Evolutionary conservation across 1,139 yeast genomes (phyloP).

Genomic region (Magnusiomyces paraingens): DNA sequence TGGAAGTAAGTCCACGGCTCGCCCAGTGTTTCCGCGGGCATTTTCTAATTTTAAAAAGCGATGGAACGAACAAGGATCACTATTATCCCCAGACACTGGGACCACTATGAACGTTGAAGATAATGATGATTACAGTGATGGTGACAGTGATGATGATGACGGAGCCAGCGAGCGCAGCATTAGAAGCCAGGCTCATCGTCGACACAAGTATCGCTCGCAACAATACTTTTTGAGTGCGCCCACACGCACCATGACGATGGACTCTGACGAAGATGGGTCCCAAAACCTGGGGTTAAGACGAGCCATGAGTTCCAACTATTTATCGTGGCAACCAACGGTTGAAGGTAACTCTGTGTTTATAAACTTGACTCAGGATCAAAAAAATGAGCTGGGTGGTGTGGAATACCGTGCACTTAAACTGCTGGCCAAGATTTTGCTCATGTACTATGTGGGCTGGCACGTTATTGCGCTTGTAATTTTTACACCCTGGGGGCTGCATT

Average conservation of each 20-base stretch:
- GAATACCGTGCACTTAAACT: constrained; percentile 87
- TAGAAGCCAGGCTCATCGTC: no score
- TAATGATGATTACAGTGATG: no score
- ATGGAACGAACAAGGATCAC: no score
- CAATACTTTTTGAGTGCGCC: no score
- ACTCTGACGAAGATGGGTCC: not conserved
- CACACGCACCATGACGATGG: not conserved
- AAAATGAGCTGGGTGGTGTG: constrained; percentile 93
- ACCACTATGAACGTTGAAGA: no score
- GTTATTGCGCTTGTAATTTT: constrained; percentile 51
- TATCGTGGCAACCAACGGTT: constrained; percentile 87
- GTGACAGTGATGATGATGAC: no score
- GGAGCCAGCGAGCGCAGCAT: no score
- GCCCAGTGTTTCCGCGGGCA: no score
- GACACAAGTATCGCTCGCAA: no score
- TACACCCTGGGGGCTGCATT: constrained; percentile 58
- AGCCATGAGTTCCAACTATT: constrained; percentile 42
- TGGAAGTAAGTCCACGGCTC: no score
- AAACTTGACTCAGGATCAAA: constrained; percentile 72
- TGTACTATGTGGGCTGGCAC: constrained; percentile 73
- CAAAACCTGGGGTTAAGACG: constrained; percentile 14
- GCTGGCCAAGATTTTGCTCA: constrained; percentile 56
- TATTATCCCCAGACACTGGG: no score
- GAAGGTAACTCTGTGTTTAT: constrained; percentile 96
- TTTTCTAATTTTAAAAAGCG: no score